Conservation (phyloP, 2,329 filamentous ascomycete genomes). For the Colletotrichum sp. region DNA sequence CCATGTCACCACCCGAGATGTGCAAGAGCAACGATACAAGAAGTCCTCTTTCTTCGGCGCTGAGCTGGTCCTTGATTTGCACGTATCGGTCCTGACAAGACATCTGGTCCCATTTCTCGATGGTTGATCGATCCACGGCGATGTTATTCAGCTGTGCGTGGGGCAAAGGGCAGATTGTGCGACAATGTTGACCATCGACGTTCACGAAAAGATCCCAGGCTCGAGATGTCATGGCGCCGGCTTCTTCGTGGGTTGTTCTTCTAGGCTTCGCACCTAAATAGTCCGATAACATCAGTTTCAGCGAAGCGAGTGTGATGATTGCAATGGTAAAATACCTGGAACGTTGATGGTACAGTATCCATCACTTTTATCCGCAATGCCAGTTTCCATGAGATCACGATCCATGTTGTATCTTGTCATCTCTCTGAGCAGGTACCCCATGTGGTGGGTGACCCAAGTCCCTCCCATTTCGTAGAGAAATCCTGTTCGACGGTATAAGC, state of each 20-base stretch:
- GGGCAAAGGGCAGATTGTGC: slow-evolving; percentile 27
- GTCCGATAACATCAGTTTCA: background rate
- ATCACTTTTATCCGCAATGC: background rate
- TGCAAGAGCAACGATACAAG: slow-evolving; percentile 29
- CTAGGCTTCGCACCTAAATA: slow-evolving; percentile 21
- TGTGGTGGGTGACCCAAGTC: slow-evolving; percentile 45
- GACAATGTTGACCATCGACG: slow-evolving; percentile 29
- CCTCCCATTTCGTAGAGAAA: slow-evolving; percentile 47
- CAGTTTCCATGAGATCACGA: background rate
- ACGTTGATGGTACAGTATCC: slow-evolving; percentile 20
- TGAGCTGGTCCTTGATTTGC: slow-evolving; percentile 31
- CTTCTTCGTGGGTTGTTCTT: slow-evolving; percentile 30
- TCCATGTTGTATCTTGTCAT: slow-evolving; percentile 49
- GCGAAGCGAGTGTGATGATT: background rate
- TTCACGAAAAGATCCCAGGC: slow-evolving; percentile 31
- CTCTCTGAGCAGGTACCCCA: slow-evolving; percentile 48
- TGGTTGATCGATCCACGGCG: slow-evolving; percentile 18
- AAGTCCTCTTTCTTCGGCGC: slow-evolving; percentile 28
- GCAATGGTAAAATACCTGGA: background rate
- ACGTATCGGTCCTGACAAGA: slow-evolving; percentile 33
- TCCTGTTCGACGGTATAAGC: background rate
- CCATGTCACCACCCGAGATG: slow-evolving; percentile 28
- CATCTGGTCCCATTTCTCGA: slow-evolving; percentile 27
- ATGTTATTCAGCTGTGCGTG: slow-evolving; percentile 24
- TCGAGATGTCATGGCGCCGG: slow-evolving; percentile 25